Percentiles rank a stretch among this genome's conserved stretches.
phyloP scores from a whole-genome alignment of 495 filamentous ascomycete species.

The Penicillium desertorum region DNA sequence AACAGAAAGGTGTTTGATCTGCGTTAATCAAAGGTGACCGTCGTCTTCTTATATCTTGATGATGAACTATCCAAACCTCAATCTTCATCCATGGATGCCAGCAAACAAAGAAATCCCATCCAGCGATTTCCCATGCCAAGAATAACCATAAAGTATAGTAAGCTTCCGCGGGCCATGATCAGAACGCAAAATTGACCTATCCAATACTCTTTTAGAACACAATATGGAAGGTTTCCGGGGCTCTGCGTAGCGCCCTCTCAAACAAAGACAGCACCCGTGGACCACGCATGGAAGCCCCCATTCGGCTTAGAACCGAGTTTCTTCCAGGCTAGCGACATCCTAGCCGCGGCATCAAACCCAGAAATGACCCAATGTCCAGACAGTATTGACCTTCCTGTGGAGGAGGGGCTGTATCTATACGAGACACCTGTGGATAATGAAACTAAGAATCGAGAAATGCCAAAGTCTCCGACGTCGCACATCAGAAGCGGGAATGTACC shows the following conservation, averaged over 20 bases:
- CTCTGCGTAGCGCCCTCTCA: neutral
- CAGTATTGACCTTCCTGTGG: neutral
- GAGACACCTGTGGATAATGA: neutral
- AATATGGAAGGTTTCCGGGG: neutral
- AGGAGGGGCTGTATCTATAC: neutral
- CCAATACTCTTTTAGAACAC: neutral
- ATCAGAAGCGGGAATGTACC: neutral
- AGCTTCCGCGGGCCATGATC: neutral
- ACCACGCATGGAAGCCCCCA: neutral
- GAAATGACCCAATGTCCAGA: neutral
- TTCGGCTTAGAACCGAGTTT: conserved; percentile 1
- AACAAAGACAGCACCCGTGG: conserved; percentile 6
- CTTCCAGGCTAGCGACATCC: neutral
- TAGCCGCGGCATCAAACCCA: neutral
- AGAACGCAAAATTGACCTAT: neutral
- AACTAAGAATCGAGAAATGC: neutral
- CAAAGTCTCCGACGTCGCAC: neutral
- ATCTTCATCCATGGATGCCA: neutral
- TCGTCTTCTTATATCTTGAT: neutral
- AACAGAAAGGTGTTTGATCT: neutral
- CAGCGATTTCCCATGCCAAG: neutral
- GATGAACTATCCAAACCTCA: no score
- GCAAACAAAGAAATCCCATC: neutral
- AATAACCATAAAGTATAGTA: neutral
- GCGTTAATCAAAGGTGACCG: neutral